Base-by-base conservation (phyloP, 1,139 yeast genomes). In the Insectozyma bohioensis region DNA sequence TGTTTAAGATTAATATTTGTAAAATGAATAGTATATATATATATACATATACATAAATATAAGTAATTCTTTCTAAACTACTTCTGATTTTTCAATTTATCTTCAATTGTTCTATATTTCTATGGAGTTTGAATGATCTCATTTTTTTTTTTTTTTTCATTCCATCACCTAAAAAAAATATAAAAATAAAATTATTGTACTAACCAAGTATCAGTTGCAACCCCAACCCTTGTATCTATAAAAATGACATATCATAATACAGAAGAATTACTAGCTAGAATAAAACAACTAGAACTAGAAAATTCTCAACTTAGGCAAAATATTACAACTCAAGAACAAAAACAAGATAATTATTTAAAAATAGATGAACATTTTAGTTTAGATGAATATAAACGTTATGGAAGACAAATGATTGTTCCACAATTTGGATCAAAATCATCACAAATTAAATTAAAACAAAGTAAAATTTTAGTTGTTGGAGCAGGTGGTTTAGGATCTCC, bases 401-500 rank as follows among this genome's bases (percentile, higher is more conserved):
- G 99, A 3, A 73, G 99, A 37, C 98, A 94, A 54, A 83, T 94
- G 90, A 80, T 90, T 23, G 96, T 92, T 1, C 94, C 95, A 0
- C 80, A 75, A 36, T 63, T 84, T 42, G 88, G 90, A 0, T 56
- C 80, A 7, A 45, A 63, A 19, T 35, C 49, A 2, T 68, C 78
- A 8, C 98, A 94, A 52, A 40, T 70, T 4, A 63, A 58, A 29
- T 60, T 94, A 31, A 80, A 80, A 46, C 45, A 55, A 0, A 42
- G 92, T 1, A 73, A 65, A 29, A 73, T 88, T 0, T 59, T 92
- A 20, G 92, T 94, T 0, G 72, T 94, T 6, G 99, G 99, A 1
- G 97, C 97, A 0, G 99, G 98, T 9, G 99, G 99, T 0, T 67
- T 94, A 8, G 98, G 98, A 0, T 84, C 95, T 45, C 97, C 98